Evolutionary conservation across 768 basidiomycete genomes (phyloP), one percentile per base, ranked within the genome.

Genomic region (Mycena rebaudengoi): DNA sequence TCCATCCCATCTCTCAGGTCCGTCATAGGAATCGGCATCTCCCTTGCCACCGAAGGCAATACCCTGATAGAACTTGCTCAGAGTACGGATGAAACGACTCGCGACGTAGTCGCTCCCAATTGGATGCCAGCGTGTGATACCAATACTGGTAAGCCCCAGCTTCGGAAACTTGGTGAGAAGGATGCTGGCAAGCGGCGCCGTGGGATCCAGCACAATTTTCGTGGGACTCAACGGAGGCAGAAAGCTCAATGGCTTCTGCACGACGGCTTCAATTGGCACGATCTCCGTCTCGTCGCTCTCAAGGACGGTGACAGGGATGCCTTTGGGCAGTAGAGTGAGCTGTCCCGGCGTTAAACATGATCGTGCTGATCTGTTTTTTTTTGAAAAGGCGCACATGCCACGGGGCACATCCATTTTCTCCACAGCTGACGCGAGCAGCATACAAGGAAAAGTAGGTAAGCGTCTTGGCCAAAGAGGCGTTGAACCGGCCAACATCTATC

Each of bases 21-120:
- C n/a, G n/a, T n/a, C n/a, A n/a, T n/a, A n/a, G n/a, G n/a, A n/a
- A n/a, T n/a, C n/a, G n/a, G n/a, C n/a, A n/a, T n/a, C n/a, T n/a
- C n/a, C n/a, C n/a, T n/a, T n/a, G n/a, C n/a, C 62, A 39, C 45
- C 55, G 12, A 45, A 13, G 5, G n/a, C n/a, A 4, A 30, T 30
- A 21, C 33, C 54, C 10, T 7, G 10, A 29, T 62, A 62, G 5
- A 50, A 43, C 16, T 41, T 56, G 40, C 61, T 62, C 7, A 62
- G 35, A 10, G 54, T 23, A 5, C 61, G 45, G n/a, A 62, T 62
- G 23, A 62, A 62, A 7, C 54, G 46, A 39, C 46, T 56, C n/a
- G 61, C 61, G 13, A 62, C 61, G 35, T 50, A 56, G 26, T 62
- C 61, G 39, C 61, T 62, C 13, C 61, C 61, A 14, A 62, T 56